phyloP scores from a whole-genome alignment of 179 eudicot genomes.

The Dionaea muscipula region DNA sequence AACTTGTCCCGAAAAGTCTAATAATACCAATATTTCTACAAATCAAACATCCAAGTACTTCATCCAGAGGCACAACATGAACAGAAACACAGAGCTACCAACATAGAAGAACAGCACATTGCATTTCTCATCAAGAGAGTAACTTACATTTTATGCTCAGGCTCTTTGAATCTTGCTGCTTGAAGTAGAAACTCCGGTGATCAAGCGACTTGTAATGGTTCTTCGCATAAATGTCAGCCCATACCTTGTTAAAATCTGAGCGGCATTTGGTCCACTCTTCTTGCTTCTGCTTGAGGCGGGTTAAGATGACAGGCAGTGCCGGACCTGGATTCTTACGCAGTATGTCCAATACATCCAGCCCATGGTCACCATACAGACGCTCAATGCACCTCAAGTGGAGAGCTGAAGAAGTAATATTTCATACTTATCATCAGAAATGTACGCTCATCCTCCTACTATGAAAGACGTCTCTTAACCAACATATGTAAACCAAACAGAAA shows the following conservation, averaged over 20 bases:
- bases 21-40: too few species aligned
- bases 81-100: too few species aligned
- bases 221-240: constrained; percentile 83
- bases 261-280: constrained; percentile 92
- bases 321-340: constrained; percentile 62
- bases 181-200: constrained; percentile 92
- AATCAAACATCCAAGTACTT: too few species aligned
- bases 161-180: constrained; percentile 93
- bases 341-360: constrained; percentile 69
- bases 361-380: constrained; percentile 82
- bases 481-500: not conserved
- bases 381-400: constrained; percentile 75
- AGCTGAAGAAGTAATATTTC: too few species aligned
- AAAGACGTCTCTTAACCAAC: too few species aligned
- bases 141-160: constrained; percentile 80
- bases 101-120: too few species aligned
- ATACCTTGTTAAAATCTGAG: constrained; percentile 73
- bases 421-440: too few species aligned
- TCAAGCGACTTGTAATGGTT: constrained; percentile 92
- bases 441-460: too few species aligned
- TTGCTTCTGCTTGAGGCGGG: constrained; percentile 85
- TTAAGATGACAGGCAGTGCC: constrained; percentile 65
- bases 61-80: too few species aligned
- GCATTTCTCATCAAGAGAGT: not conserved
- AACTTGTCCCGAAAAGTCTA: too few species aligned